Percentiles rank a stretch among this genome's conserved stretches.
These are phyloP conservation scores for Solanum lignicaule DNA, from an alignment of 257 asterid genomes.

Conservation along the genomic window DNA sequence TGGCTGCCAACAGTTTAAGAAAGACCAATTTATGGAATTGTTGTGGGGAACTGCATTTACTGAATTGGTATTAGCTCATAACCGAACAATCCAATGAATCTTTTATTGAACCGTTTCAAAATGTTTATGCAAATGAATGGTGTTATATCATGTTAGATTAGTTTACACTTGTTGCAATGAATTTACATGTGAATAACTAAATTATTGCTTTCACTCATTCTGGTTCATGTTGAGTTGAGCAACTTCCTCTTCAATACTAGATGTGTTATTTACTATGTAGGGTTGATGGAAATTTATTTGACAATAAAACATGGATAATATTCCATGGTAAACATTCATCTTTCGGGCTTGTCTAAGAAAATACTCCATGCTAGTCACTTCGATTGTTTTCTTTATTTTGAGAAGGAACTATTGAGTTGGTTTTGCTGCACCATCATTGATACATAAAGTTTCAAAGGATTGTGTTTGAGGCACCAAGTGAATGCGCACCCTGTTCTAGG, in stretches of 20 bases:
- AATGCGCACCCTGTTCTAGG: background rate
- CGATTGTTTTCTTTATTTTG: background rate
- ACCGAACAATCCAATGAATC: background rate
- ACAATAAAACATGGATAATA: background rate
- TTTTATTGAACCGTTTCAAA: background rate
- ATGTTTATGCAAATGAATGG: background rate
- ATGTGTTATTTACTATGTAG: background rate
- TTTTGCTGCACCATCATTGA: background rate
- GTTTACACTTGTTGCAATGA: background rate
- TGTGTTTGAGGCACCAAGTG: background rate
- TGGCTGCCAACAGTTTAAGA: background rate
- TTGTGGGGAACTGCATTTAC: background rate
- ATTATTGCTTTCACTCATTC: background rate
- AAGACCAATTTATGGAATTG: background rate
- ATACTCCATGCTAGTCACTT: background rate
- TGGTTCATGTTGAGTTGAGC: background rate
- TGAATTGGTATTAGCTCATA: background rate
- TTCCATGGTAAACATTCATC: background rate
- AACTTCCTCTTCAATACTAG: background rate
- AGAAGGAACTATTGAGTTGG: background rate
- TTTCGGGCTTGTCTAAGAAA: background rate
- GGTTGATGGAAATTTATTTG: background rate
- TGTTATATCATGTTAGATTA: background rate
- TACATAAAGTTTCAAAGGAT: background rate
- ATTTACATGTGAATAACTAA: background rate